These are phyloP conservation scores for Combretum micranthum DNA, from an alignment of 345 rosid species.

Conservation along the genomic window DNA sequence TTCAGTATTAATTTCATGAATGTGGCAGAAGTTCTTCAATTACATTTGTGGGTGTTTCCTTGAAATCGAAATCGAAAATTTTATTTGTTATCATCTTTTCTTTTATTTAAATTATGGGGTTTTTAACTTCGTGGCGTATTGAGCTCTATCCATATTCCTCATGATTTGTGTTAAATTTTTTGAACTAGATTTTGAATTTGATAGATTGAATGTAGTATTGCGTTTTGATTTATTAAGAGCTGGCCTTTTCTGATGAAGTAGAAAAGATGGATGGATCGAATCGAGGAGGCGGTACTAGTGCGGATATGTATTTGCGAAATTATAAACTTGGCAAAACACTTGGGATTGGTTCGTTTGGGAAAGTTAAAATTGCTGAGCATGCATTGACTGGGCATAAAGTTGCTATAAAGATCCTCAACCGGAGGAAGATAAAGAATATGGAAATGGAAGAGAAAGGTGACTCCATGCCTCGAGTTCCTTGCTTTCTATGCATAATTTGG, in stretches of 20 bases:
- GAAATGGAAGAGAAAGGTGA: slow-evolving; percentile 98
- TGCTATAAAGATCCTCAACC: slow-evolving; percentile 91
- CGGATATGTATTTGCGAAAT: slow-evolving; percentile 61
- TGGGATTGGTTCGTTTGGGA: slow-evolving; percentile 94
- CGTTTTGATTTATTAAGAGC: background rate
- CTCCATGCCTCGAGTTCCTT: background rate
- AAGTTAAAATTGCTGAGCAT: slow-evolving; percentile 97
- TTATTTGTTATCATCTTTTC: too few species aligned
- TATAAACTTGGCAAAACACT: slow-evolving; percentile 95
- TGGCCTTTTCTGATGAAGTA: background rate
- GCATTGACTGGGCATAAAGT: slow-evolving; percentile 89
- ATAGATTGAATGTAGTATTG: background rate
- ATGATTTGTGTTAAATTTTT: too few species aligned
- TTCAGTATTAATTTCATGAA: too few species aligned
- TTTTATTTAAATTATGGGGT: too few species aligned
- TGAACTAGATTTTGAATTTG: background rate
- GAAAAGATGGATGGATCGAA: slow-evolving; percentile 58
- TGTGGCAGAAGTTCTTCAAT: too few species aligned
- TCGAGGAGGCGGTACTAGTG: slow-evolving; percentile 50
- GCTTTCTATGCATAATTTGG: background rate
- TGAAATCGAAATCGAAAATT: too few species aligned
- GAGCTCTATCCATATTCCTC: too few species aligned
- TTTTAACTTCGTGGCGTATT: too few species aligned
- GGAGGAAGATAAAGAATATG: slow-evolving; percentile 83
- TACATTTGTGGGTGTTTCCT: too few species aligned